These are phyloP conservation scores for Trichosanthes truncata DNA, from an alignment of 306 rosid genomes.

Conservation along the genomic window DNA sequence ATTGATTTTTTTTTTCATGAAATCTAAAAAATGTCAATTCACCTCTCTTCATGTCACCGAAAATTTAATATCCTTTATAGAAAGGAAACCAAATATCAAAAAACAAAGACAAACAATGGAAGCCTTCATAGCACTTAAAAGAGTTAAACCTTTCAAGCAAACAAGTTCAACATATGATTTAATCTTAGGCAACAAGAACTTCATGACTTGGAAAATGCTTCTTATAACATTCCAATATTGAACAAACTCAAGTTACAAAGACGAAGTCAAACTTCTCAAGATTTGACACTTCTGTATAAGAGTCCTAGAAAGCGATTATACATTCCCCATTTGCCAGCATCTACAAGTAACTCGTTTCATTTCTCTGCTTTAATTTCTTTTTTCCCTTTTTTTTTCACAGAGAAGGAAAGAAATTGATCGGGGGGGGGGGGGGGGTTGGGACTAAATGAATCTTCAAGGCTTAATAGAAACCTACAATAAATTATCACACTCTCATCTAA, in stretches of 20 bases:
- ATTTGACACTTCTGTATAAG: background rate
- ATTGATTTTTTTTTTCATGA: no score
- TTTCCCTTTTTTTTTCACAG: background rate
- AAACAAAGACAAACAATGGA: no score
- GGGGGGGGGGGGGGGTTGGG: no score
- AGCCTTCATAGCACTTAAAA: background rate
- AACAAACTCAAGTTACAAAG: background rate
- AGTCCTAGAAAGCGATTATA: background rate
- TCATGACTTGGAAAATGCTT: background rate
- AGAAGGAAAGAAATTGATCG: background rate
- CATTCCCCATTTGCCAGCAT: background rate
- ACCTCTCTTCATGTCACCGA: no score
- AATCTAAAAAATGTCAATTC: no score
- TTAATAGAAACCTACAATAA: constrained; percentile 16
- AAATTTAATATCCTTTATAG: no score
- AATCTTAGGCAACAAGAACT: background rate
- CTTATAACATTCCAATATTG: background rate
- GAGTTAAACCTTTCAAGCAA: background rate
- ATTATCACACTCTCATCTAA: constrained; percentile 29
- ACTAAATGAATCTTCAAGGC: background rate
- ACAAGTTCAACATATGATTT: background rate
- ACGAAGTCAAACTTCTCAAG: background rate
- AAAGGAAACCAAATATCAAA: no score
- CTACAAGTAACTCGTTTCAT: background rate
- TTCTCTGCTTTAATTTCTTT: background rate